Base-by-base conservation (phyloP, 352 stramenopile species). In the Globisporangium canariense region DNA sequence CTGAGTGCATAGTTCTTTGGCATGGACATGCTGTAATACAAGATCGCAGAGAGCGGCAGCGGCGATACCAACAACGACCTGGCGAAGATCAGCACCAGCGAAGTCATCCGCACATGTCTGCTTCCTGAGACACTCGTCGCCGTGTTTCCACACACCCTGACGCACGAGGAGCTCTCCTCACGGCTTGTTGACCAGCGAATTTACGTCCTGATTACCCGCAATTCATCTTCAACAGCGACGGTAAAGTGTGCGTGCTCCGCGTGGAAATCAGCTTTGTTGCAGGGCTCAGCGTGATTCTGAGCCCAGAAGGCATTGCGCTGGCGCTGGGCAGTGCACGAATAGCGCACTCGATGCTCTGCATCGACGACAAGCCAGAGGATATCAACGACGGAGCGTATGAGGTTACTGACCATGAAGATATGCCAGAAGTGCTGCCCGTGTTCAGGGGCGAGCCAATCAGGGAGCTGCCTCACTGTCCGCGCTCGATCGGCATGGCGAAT, bases 181-280 rank as follows among this genome's bases (percentile, higher is more conserved):
- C 47, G 57, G 20, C 66, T 76, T 16, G 57, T 71, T 13, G 62
- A 54, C 20, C 57, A 62, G 4, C 58, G 70, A 25, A 34, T 76
- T 7, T 49, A 47, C 25, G 50, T 45, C 16, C 36, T 61, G 4
- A 58, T 28, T 18, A 34, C 46, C 22, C 66, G 0, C 41, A 46
- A 10, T 76, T 73, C 32, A 66, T 59, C 25, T 76, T 73, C 41
- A 67, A 64, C 47, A 52, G 38, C 7, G 2, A 49, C 10, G 58
- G 43, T 46, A 40, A 43, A 7, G 61, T 73, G 14, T 41, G 3
- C 30, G 25, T 20, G 22, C 36, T n/a, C 40, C 40, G 36, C 36
- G 36, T 41, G 9, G 36, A 41, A 11, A 41, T 41, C 36, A 11
- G 14, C 36, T 41, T 41, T 16, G 36, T 41, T 11, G 36, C 9